Conservation (phyloP, 768 basidiomycete genomes). For the Lactifluus pinguis region DNA sequence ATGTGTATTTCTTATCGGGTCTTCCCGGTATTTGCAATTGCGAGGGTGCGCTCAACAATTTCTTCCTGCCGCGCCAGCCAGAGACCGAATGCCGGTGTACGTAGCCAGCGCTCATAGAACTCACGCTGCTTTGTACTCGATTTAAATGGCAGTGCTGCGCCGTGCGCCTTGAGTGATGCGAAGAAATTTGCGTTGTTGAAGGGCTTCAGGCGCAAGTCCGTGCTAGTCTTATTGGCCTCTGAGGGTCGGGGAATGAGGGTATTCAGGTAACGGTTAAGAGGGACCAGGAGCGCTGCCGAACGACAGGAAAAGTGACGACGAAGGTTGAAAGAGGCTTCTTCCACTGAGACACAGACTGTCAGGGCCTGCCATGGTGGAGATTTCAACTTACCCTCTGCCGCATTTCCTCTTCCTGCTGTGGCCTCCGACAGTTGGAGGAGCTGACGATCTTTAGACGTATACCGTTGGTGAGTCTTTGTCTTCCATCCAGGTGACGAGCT, state of each 20-base stretch:
- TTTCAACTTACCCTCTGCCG: slow-evolving; percentile 41
- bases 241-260: slow-evolving; percentile 70
- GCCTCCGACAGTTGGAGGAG: slow-evolving; percentile 67
- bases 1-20: background rate
- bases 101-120: slow-evolving; percentile 73
- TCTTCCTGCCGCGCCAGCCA: slow-evolving; percentile 76
- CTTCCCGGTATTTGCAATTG: slow-evolving; percentile 9
- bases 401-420: slow-evolving; percentile 38
- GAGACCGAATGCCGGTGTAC: slow-evolving; percentile 66
- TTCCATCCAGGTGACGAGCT: slow-evolving; percentile 69
- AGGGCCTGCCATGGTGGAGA: background rate
- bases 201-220: slow-evolving; percentile 44
- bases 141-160: slow-evolving; percentile 67
- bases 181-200: slow-evolving; percentile 67
- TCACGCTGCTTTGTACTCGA: slow-evolving; percentile 53
- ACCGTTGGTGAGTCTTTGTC: slow-evolving; percentile 69
- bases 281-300: slow-evolving; percentile 79
- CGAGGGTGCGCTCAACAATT: slow-evolving; percentile 51
- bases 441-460: slow-evolving; percentile 74
- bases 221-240: slow-evolving; percentile 31
- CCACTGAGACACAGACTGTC: slow-evolving; percentile 31
- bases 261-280: slow-evolving; percentile 85
- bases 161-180: slow-evolving; percentile 59
- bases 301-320: slow-evolving; percentile 79
- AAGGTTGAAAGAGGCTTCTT: slow-evolving; percentile 54